phyloP scores from a whole-genome alignment of 2,329 filamentous ascomycete species.

The Ophidiomyces ophidiicola region DNA sequence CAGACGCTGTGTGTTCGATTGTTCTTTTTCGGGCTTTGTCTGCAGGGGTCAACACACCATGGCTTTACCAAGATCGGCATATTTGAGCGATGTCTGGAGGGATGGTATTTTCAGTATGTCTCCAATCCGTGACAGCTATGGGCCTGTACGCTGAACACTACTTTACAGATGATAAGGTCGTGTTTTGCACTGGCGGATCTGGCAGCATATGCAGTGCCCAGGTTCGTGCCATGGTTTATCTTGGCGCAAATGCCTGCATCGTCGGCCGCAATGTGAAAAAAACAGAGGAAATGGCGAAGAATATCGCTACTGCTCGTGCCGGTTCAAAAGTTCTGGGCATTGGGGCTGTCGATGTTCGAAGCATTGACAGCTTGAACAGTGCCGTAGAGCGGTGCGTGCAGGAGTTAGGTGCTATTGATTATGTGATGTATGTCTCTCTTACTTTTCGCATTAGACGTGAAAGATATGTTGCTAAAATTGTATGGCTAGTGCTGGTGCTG shows the following conservation, averaged over 20 bases:
- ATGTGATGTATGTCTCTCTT: conserved; percentile 59
- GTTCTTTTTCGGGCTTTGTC: neutral
- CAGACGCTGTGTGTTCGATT: too few relatives aligned
- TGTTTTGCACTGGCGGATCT: conserved; percentile 90
- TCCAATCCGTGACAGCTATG: neutral
- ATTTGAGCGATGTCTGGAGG: conserved; percentile 71
- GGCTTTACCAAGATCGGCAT: conserved; percentile 59
- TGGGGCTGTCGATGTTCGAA: conserved; percentile 61
- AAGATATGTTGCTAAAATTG: conserved; percentile 12
- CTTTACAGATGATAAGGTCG: conserved; percentile 61
- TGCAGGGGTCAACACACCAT: conserved; percentile 34
- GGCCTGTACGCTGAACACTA: neutral
- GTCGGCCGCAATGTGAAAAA: conserved; percentile 81
- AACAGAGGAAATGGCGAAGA: conserved; percentile 66
- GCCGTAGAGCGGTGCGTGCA: conserved; percentile 68
- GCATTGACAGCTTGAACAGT: conserved; percentile 53
- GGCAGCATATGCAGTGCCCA: conserved; percentile 91
- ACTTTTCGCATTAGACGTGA: neutral
- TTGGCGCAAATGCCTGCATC: conserved; percentile 89
- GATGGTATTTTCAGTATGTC: conserved; percentile 71
- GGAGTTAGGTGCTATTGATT: conserved; percentile 82
- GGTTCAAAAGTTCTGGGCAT: conserved; percentile 81
- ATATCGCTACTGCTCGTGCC: conserved; percentile 65
- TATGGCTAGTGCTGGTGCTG: conserved; percentile 65
- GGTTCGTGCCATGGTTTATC: conserved; percentile 76